Percentiles rank a stretch among this genome's conserved stretches.
Conservation (phyloP, 768 basidiomycete genomes). For the Suillus discolor region DNA sequence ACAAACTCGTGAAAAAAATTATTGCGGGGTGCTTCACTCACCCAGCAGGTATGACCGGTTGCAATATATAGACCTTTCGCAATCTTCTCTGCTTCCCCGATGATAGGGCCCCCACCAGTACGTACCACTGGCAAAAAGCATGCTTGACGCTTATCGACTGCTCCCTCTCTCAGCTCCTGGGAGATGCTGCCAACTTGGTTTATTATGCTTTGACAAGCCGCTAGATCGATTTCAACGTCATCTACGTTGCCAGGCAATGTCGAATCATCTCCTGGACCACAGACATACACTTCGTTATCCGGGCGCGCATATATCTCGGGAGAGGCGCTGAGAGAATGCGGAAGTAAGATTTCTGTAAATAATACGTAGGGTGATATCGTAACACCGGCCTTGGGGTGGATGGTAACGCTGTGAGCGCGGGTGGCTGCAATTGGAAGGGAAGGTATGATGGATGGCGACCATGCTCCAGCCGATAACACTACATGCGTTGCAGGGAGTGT, state of each 20-base stretch:
- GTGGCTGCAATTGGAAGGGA: slow-evolving; percentile 60
- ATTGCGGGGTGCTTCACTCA: slow-evolving; percentile 35
- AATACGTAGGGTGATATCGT: slow-evolving; percentile 74
- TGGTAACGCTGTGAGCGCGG: slow-evolving; percentile 74
- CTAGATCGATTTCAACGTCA: slow-evolving; percentile 60
- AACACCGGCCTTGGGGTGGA: slow-evolving; percentile 47
- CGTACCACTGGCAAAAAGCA: slow-evolving; percentile 77
- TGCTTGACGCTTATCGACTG: slow-evolving; percentile 59
- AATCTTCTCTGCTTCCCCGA: slow-evolving; percentile 60
- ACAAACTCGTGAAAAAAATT: background rate
- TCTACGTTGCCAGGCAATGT: slow-evolving; percentile 72
- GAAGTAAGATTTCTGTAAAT: slow-evolving; percentile 73
- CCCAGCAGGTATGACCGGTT: slow-evolving; percentile 82
- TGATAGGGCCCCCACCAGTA: slow-evolving; percentile 64
- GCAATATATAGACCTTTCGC: slow-evolving; percentile 71
- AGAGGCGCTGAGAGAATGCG: slow-evolving; percentile 34
- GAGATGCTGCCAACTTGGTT: slow-evolving; percentile 65
- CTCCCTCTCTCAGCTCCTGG: slow-evolving; percentile 53
- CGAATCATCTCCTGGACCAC: slow-evolving; percentile 76
- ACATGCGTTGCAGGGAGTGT: slow-evolving; percentile 66
- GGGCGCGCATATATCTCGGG: slow-evolving; percentile 79
- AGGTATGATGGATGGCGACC: slow-evolving; percentile 68
- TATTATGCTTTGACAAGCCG: slow-evolving; percentile 57
- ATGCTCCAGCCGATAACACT: slow-evolving; percentile 83
- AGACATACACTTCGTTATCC: slow-evolving; percentile 71